Base-by-base conservation (phyloP, 2,329 filamentous ascomycete genomes). In the Scolecobasidium constrictum region DNA sequence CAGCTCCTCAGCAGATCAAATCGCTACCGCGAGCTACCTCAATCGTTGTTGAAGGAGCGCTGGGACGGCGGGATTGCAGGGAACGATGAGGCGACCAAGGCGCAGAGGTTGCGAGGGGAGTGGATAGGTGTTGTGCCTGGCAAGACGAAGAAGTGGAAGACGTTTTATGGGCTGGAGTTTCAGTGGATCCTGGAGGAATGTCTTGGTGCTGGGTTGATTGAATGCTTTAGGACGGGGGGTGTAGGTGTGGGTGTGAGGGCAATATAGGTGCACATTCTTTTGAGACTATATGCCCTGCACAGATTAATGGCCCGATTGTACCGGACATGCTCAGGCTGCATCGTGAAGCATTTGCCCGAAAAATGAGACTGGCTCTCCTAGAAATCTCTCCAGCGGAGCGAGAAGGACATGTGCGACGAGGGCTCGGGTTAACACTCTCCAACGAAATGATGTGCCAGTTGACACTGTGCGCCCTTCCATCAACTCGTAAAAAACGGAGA, bases 161-260 rank as follows among this genome's bases (percentile, higher is more conserved):
- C 75, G 21, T 83, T 85, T 48, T 74, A 75, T 53, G 83, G 83
- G 0, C 59, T 86, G 47, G 63, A 71, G 35, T 87, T 86, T 58
- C 72, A 81, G 46, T 87, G 80, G 79, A 68, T 83, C 13, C 56
- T 87, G 34, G 77, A 73, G 33, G 81, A 86, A 57, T 82, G 80
- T 35, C 68, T 84, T 18, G 83, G 82, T 0, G 68, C 77, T 20
- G 83, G 83, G 1, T 54, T 81, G 13, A 71, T 86, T 3, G 83
- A 88, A 59, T 62, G 84, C 12, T 88, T 88, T 57, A 75, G 85
- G 53, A 87, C 83, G 11, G 70, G 78, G 12, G 82, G 76, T 52
- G 80, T 86, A n/a, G 83, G 83, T 2, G 68, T 73, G 46, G 83
- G 76, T 9, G 71, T 85, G 2, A 55, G 65, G 42, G 50, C 45